Conservation (phyloP, 2,329 filamentous ascomycete species). For the Cordyceps cicadae region DNA sequence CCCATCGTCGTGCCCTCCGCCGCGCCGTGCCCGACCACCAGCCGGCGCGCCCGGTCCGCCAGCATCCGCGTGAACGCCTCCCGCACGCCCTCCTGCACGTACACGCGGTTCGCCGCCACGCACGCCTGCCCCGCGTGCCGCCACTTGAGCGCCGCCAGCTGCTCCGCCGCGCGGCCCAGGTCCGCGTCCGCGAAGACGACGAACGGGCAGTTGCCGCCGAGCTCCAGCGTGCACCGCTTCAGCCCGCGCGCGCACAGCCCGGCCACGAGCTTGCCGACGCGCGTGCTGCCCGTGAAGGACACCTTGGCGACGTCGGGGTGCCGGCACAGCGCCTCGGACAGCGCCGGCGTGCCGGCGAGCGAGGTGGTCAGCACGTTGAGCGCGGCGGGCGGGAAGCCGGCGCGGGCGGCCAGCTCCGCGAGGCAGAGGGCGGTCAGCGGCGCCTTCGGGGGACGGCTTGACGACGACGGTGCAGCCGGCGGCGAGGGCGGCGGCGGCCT, state of each 20-base stretch:
- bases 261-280: conserved; percentile 60
- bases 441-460: conserved; percentile 67
- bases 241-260: conserved; percentile 51
- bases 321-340: conserved; percentile 39
- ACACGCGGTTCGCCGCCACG: conserved; percentile 55
- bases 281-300: conserved; percentile 68
- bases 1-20: conserved; percentile 28
- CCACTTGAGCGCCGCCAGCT: conserved; percentile 58
- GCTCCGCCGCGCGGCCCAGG: conserved; percentile 55
- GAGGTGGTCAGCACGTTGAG: conserved; percentile 45
- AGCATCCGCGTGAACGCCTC: conserved; percentile 51
- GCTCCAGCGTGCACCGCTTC: conserved; percentile 60
- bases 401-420: conserved; percentile 57
- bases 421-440: conserved; percentile 64
- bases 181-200: conserved; percentile 63
- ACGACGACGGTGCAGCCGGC: conserved; percentile 70
- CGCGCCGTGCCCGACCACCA: conserved; percentile 55
- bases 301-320: conserved; percentile 50
- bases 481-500: conserved; percentile 49
- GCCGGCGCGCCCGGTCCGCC: conserved; percentile 39
- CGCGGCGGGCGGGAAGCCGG: conserved; percentile 67
- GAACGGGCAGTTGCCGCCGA: conserved; percentile 61
- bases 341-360: conserved; percentile 33
- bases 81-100: conserved; percentile 52
- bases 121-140: conserved; percentile 66